phyloP scores from a whole-genome alignment of 1,284 basidiomycete species.

The Pholiota adiposa region DNA sequence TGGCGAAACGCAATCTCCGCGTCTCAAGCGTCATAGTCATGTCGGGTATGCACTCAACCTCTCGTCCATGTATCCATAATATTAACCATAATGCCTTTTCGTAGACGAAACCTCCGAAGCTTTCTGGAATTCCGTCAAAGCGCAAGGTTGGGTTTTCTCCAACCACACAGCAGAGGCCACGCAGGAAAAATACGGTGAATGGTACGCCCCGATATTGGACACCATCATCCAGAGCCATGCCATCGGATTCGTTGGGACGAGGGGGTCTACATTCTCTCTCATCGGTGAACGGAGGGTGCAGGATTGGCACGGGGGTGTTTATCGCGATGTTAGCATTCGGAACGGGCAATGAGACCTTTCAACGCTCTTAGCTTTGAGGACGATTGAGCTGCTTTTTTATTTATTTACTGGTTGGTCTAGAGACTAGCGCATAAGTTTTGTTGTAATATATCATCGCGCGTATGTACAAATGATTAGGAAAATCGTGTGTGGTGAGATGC shows the following conservation, averaged over 20 bases:
- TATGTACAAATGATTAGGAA: too few species aligned
- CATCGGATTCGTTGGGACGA: conserved; percentile 47
- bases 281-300: conserved; percentile 42
- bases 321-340: background rate
- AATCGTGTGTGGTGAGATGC: too few species aligned
- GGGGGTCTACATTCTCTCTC: conserved; percentile 45
- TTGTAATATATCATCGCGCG: too few species aligned
- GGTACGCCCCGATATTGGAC: conserved; percentile 45
- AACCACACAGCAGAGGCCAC: conserved; percentile 40
- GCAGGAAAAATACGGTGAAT: conserved; percentile 34
- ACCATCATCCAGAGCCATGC: conserved; percentile 43
- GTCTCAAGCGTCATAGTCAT: conserved; percentile 35
- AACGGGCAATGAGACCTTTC: background rate
- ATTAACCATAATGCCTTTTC: conserved; percentile 3
- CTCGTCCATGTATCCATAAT: background rate
- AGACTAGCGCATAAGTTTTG: too few species aligned
- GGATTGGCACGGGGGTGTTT: conserved; percentile 35
- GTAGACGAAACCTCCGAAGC: conserved; percentile 41
- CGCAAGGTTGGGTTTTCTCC: conserved; percentile 41
- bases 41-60: conserved; percentile 35
- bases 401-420: too few species aligned
- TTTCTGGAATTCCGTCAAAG: conserved; percentile 43
- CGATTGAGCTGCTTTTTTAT: too few species aligned
- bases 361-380: too few species aligned
- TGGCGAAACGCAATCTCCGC: conserved; percentile 26